Evolutionary conservation across 805 yeast genomes (phyloP).

Genomic region (Helenozyma baotianmanensis): DNA sequence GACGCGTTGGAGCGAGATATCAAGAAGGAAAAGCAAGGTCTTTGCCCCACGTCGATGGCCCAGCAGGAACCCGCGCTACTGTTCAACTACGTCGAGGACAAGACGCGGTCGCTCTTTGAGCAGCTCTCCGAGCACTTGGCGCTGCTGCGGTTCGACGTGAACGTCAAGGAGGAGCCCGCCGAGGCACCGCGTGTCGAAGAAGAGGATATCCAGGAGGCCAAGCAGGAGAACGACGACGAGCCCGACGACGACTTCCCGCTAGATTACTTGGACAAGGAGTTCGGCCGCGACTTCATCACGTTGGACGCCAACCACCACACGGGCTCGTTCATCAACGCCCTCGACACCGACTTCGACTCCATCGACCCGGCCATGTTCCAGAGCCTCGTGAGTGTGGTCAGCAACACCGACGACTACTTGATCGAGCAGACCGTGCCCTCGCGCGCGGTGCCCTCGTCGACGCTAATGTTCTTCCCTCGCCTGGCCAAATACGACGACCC

Average conservation of each 20-base stretch:
- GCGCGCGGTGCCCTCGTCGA: constrained; percentile 28
- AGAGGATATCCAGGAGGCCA: constrained; percentile 19
- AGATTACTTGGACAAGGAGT: constrained; percentile 54
- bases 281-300: constrained; percentile 22
- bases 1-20: constrained; percentile 93
- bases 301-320: constrained; percentile 19
- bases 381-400: constrained; percentile 26
- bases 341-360: constrained; percentile 16
- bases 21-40: constrained; percentile 64
- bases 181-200: too few relatives aligned
- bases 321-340: constrained; percentile 12
- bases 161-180: constrained; percentile 4
- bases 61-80: constrained; percentile 74
- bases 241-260: constrained; percentile 68
- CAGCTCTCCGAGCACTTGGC: constrained; percentile 50
- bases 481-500: constrained; percentile 15
- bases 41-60: constrained; percentile 68
- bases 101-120: constrained; percentile 43
- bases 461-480: constrained; percentile 10
- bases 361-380: constrained; percentile 19
- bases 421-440: constrained; percentile 52
- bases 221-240: constrained; percentile 16
- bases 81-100: constrained; percentile 54
- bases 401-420: constrained; percentile 41
- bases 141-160: constrained; percentile 7